Evolutionary conservation across 2,329 filamentous ascomycete species (phyloP), one percentile per base, ranked within the genome.

Genomic region (Akanthomyces dipterigenus): DNA sequence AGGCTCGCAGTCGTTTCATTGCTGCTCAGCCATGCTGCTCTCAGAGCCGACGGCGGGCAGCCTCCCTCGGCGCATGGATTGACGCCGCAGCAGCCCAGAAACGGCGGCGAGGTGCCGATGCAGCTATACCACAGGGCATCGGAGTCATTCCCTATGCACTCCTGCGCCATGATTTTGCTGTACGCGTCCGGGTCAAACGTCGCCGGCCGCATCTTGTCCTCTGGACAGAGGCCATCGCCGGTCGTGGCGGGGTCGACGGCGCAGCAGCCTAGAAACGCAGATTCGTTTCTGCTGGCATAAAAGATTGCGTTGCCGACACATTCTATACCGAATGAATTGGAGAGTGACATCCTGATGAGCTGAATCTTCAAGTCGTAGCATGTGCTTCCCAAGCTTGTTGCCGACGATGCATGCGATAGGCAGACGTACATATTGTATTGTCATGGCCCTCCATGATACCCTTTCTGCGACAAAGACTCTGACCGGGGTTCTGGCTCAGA

Each of bases 251-350:
- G 75, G 56, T 78, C 65, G 38, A 66, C 66, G 40, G 67, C 66
- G 66, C 77, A 79, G 64, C 77, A 79, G 14, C 77, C 77, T 45
- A 79, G 60, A 64, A 78, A 79, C 34, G 71, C 70, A 3, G 65
- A 64, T 3, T 62, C 63, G 36, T 69, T 70, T 1, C 67, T 65
- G 4, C 63, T 77, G 61, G 76, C 67, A 68, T 77, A 77, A 40
- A 77, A 77, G 6, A 60, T 40, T 26, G 73, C 71, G 3, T 67
- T 69, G 1, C 55, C 60, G 0, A 70, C 71, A 46, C 76, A 78
- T 5, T 61, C 62, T 0, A 75, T 63, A 16, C 68, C 73, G 1
- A 75, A 60, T 1, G 40, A 8, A 11, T 46, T 31, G 4, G 26
- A 14, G 5, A 12, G 20, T 42, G 28, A 14, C 56, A 58, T 53